Conservation (phyloP, 2,329 filamentous ascomycete species). For the Dactylella cylindrospora region DNA sequence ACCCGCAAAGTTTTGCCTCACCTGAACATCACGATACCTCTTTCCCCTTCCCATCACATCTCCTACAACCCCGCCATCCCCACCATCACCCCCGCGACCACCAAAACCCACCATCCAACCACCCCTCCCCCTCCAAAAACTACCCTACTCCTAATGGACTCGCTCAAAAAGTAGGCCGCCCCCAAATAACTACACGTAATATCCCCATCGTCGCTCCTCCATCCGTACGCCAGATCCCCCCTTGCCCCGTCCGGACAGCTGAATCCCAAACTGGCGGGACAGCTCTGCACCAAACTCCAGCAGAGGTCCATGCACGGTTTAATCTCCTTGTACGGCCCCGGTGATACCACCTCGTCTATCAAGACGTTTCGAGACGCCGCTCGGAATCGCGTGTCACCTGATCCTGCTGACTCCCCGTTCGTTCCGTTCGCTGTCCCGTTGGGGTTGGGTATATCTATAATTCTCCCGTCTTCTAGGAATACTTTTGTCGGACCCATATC, state of each 20-base stretch:
- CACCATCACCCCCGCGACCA: slow-evolving; percentile 6
- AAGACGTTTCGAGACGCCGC: slow-evolving; percentile 60
- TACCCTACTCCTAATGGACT: background rate
- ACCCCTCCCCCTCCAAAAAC: background rate
- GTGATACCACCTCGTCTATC: slow-evolving; percentile 71
- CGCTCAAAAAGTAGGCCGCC: slow-evolving; percentile 48
- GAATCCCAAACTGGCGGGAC: slow-evolving; percentile 75
- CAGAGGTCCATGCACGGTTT: slow-evolving; percentile 86
- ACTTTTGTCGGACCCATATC: slow-evolving; percentile 26
- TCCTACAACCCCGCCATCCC: background rate
- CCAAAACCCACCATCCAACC: background rate
- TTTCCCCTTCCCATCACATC: background rate
- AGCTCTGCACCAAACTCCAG: slow-evolving; percentile 80
- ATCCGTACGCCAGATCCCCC: slow-evolving; percentile 59
- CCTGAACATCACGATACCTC: background rate
- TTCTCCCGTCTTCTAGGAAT: slow-evolving; percentile 29
- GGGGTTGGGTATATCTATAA: slow-evolving; percentile 45
- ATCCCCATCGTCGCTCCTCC: slow-evolving; percentile 49
- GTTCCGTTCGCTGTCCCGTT: slow-evolving; percentile 45
- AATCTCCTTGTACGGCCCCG: slow-evolving; percentile 92
- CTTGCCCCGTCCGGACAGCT: slow-evolving; percentile 64
- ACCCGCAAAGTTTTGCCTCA: background rate
- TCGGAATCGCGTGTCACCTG: slow-evolving; percentile 54
- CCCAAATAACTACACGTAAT: slow-evolving; percentile 54
- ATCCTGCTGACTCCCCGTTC: background rate